These are phyloP conservation scores for Lepraria neglecta DNA, from an alignment of 495 filamentous ascomycete genomes.

Conservation along the genomic window DNA sequence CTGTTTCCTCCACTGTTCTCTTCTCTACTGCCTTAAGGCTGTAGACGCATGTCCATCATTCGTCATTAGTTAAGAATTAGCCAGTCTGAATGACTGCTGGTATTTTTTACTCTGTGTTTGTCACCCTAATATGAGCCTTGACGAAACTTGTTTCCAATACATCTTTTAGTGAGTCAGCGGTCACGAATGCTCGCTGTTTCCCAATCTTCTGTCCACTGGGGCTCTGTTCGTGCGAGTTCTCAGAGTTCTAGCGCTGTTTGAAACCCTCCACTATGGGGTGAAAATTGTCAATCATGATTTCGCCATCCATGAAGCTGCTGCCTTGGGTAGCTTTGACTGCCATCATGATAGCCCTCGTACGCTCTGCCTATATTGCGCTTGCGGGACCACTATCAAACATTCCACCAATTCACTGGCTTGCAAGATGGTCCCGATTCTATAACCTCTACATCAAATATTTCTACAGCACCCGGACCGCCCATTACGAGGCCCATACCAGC, in stretches of 20 bases:
- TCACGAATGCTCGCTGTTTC: no score
- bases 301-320: neutral
- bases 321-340: neutral
- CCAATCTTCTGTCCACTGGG: neutral
- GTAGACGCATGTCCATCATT: neutral
- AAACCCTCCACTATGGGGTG: neutral
- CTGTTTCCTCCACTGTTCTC: neutral
- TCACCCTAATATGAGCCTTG: no score
- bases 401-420: constrained; percentile 22
- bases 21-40: neutral
- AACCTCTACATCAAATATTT: constrained; percentile 18
- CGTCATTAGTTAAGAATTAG: neutral
- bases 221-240: neutral
- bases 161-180: no score
- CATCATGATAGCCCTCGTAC: neutral
- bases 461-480: constrained; percentile 10
- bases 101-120: neutral
- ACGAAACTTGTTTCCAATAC: no score
- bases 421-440: constrained; percentile 17
- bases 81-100: neutral
- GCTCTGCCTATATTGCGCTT: constrained; percentile 6
- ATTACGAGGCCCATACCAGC: constrained; percentile 21
- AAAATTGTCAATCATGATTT: neutral
- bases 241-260: neutral
- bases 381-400: constrained; percentile 9